Evolutionary conservation across 352 stramenopile genomes (phyloP).

Genomic region (Globisporangium paroecandrum): DNA sequence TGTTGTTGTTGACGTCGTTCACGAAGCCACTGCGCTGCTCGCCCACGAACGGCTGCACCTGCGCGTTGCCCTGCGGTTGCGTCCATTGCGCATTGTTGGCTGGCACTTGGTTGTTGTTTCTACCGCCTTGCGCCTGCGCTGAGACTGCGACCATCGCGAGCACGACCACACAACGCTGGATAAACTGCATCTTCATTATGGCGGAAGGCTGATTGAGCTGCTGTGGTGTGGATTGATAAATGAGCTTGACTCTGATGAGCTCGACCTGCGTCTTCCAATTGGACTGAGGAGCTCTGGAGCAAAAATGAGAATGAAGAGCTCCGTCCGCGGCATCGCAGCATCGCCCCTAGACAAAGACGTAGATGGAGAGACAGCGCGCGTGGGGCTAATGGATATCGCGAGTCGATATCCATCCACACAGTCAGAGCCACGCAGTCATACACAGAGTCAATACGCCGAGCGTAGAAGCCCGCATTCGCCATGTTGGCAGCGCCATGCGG

Average conservation of each 20-base stretch:
- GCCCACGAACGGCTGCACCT: slow-evolving; percentile 14
- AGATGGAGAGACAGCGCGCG: not conserved
- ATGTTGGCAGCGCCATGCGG: not conserved
- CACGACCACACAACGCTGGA: slow-evolving; percentile 11
- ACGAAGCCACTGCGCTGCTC: slow-evolving; percentile 7
- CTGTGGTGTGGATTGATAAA: slow-evolving; percentile 4
- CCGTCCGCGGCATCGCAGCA: not conserved
- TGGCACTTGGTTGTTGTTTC: not conserved
- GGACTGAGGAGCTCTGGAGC: not conserved
- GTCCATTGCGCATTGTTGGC: not conserved
- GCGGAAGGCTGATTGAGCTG: not conserved
- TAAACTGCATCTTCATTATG: slow-evolving; percentile 14
- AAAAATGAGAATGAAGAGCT: slow-evolving; percentile 3
- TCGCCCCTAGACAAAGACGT: not conserved
- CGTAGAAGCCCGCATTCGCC: slow-evolving; percentile 6
- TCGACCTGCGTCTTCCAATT: slow-evolving; percentile 5
- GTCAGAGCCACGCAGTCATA: not conserved
- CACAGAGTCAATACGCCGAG: not conserved
- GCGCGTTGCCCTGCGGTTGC: slow-evolving; percentile 10
- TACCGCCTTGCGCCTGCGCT: not conserved
- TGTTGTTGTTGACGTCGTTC: slow-evolving; percentile 10
- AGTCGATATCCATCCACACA: not conserved
- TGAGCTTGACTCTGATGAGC: not conserved
- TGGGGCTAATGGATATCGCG: not conserved
- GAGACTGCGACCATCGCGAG: slow-evolving; percentile 7